Evolutionary conservation across 345 rosid species (phyloP), one percentile per base, ranked within the genome.

Genomic region (Trapa incisa): DNA sequence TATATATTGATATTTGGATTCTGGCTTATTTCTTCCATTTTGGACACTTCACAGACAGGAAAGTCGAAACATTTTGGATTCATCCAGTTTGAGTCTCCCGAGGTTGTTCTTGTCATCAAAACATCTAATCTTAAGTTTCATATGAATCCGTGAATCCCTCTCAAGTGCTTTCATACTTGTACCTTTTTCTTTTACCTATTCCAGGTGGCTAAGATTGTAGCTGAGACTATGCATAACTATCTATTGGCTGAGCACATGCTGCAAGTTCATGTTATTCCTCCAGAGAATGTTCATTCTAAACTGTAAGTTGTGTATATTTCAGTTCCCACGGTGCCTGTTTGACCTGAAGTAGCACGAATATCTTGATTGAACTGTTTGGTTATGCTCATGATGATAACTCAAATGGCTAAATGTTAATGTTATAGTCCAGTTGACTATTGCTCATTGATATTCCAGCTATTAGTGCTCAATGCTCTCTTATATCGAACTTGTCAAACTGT

Each of bases 11-110:
- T 32, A 15, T 58, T 50, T 58, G 14, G 2, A 2, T 6, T 11
- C 5, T 15, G 10, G 65, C 61, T 67, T 61, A 43, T 38, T 62
- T 64, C 29, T 45, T 62, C 45, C 39, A 36, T 64, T 6, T 68
- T 41, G 47, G 60, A 74, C 72, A 29, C 72, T 76, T 71, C n/a
- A 22, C 85, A 94, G 97, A 91, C 96, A 52, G 99, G 99, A 69
- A 89, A 83, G 67, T 91, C 97, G 0, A 94, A 84, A 82, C 99
- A 94, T 79, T 94, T 79, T 79, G 96, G 97, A 48, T 94, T 94
- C 82, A 81, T 91, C 3, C 80, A 94, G 71, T 89, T 94, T 57
- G 87, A 86, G 64, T 84, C 84, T 70, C 77, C 96, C 58, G 95
- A 94, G 93, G 99, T 89, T 66, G 71, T 66, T 29, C 61, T 29